phyloP scores from a whole-genome alignment of 192 early-diverging fungal genomes.

The Coemansia sp. region DNA sequence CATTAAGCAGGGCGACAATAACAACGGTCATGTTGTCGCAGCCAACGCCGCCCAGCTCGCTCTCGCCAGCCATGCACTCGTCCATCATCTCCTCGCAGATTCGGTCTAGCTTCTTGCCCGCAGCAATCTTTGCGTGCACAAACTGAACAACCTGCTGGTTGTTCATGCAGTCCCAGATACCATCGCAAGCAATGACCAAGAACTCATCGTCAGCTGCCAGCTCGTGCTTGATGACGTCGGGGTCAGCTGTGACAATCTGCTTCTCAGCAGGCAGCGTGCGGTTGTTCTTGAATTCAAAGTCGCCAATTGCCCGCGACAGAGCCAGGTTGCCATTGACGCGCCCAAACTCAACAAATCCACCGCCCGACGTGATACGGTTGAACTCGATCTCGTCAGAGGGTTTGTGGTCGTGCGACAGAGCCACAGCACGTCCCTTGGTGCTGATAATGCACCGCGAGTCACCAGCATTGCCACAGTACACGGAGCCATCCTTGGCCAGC shows the following conservation, averaged over 20 bases:
- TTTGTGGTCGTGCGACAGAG: conserved; percentile 95
- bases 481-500: conserved; percentile 78
- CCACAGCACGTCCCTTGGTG: conserved; percentile 69
- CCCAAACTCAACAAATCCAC: conserved; percentile 98
- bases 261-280: conserved; percentile 72
- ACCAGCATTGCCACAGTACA: conserved; percentile 91
- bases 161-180: conserved; percentile 98
- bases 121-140: conserved; percentile 70
- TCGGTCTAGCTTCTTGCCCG: conserved; percentile 61
- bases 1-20: conserved; percentile 85
- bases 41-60: conserved; percentile 87
- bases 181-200: conserved; percentile 95
- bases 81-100: conserved; percentile 94
- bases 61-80: conserved; percentile 85
- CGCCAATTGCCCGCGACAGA: conserved; percentile 95
- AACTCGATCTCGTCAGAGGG: conserved; percentile 85
- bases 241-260: conserved; percentile 93
- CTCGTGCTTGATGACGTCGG: conserved; percentile 71
- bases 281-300: conserved; percentile 99
- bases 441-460: conserved; percentile 94
- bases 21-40: conserved; percentile 99
- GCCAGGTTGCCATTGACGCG: conserved; percentile 99
- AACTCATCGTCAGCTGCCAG: conserved; percentile 74
- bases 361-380: conserved; percentile 83
- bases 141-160: conserved; percentile 90